phyloP scores from a whole-genome alignment of 257 asterid genomes.

The Solanum bukasovii region DNA sequence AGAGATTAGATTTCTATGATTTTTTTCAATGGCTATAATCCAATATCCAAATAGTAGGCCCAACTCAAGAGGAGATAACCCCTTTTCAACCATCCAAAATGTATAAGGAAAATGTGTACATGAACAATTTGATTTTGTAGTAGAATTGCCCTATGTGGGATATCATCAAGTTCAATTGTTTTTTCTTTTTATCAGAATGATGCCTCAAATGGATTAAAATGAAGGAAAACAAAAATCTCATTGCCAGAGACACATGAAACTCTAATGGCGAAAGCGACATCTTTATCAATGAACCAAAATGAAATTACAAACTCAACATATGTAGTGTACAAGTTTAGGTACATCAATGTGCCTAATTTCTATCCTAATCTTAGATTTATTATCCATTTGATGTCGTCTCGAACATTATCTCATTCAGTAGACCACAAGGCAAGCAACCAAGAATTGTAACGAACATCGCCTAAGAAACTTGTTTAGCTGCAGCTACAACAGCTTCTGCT shows the following conservation, averaged over 20 bases:
- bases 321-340: constrained; percentile 27
- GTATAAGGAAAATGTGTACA: neutral
- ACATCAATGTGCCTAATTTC: constrained; percentile 18
- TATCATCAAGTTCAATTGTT: neutral
- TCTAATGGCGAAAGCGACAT: neutral
- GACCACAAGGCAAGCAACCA: constrained; percentile 2
- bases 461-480: constrained; percentile 57
- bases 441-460: constrained; percentile 5
- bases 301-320: constrained; percentile 9
- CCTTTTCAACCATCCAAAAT: neutral
- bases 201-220: neutral
- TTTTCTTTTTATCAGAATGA: neutral
- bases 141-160: neutral
- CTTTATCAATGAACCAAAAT: neutral
- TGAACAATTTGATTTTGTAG: neutral
- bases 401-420: neutral
- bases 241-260: neutral
- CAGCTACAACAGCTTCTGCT: constrained; percentile 63
- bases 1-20: neutral
- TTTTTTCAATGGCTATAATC: neutral
- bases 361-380: constrained; percentile 12
- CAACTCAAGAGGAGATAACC: neutral
- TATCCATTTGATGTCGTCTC: constrained; percentile 6
- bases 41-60: neutral
- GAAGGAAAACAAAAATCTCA: neutral